Evolutionary conservation across 78 protist genomes (phyloP), one percentile per base, ranked within the genome.

Genomic region (Speleostelium caveatum): DNA sequence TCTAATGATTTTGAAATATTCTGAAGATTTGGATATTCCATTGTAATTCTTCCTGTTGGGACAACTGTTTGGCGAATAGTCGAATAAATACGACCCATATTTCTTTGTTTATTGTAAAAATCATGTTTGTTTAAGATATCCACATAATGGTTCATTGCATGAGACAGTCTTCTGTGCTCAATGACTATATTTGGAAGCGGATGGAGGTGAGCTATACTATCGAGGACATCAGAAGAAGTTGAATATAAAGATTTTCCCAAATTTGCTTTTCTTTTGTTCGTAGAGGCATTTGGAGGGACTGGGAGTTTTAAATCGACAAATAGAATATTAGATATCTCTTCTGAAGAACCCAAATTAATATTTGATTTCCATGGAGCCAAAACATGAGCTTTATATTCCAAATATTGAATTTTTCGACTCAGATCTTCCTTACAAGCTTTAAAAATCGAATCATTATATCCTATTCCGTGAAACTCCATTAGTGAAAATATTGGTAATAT

Each of bases 381-480:
- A 0, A 68, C 67, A 2, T 56, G 36, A 35, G 87, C 87, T 26
- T 78, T 69, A 53, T 63, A 42, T 0, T 21, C 41, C 14, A 88
- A 24, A 49, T 78, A 76, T 1, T 75, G 22, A 19, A 88, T n/a
- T 55, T 88, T 88, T 32, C 19, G 12, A 3, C 24, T 35, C 6
- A 88, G 38, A 3, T 36, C 19, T 26, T 74, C 51, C 28, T 49
- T 67, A 28, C 71, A 36, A 33, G 45, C n/a, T 36, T 73, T 65
- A 49, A 85, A 69, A 8, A 28, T 17, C 30, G 45, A 45, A 39
- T 75, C 87, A 33, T 56, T 24, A 14, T 75, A 88, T 7, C 94
- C 94, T 75, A 88, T 78, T 2, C 94, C 94, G 66, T 39, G 51
- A 32, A 36, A 88, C 28, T 88, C 94, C 94, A 88, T 88, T 33